These are phyloP conservation scores for Jasminum sambac DNA, from an alignment of 257 asterid species.

Conservation along the genomic window DNA sequence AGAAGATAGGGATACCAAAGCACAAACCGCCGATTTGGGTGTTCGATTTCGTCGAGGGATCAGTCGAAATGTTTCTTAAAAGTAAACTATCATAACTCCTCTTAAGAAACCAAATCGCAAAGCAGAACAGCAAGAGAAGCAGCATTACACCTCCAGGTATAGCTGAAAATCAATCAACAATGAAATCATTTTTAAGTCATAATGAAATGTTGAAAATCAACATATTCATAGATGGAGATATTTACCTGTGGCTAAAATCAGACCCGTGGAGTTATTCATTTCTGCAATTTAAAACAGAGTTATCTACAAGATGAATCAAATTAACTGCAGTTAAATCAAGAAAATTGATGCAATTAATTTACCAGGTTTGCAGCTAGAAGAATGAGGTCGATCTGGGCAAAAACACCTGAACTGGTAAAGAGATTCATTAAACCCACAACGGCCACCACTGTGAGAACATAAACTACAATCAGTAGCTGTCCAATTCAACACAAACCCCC, in stretches of 20 bases:
- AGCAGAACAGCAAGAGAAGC: conserved; percentile 8
- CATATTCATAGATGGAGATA: neutral
- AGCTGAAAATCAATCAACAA: conserved; percentile 30
- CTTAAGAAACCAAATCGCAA: conserved; percentile 36
- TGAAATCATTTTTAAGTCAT: conserved; percentile 3
- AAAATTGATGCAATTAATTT: conserved; percentile 18
- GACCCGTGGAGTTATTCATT: neutral
- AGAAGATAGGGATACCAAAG: conserved; percentile 61
- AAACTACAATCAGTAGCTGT: conserved; percentile 34
- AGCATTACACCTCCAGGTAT: conserved; percentile 36
- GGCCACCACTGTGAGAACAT: conserved; percentile 52
- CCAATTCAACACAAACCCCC: conserved; percentile 61
- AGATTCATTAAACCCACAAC: conserved; percentile 43
- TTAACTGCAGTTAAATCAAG: neutral
- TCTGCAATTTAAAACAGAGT: conserved; percentile 17
- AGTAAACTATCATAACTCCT: conserved; percentile 24
- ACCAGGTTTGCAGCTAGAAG: conserved; percentile 45
- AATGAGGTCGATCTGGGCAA: conserved; percentile 61
- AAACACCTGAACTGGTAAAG: conserved; percentile 40
- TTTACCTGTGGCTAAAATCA: conserved; percentile 31
- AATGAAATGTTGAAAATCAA: neutral
- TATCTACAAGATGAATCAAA: neutral
- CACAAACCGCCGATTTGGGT: conserved; percentile 40
- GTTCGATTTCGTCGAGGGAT: conserved; percentile 43
- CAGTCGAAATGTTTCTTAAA: conserved; percentile 39